Conservation (phyloP, 2,329 filamentous ascomycete genomes). For the Aspergillus sp. region DNA sequence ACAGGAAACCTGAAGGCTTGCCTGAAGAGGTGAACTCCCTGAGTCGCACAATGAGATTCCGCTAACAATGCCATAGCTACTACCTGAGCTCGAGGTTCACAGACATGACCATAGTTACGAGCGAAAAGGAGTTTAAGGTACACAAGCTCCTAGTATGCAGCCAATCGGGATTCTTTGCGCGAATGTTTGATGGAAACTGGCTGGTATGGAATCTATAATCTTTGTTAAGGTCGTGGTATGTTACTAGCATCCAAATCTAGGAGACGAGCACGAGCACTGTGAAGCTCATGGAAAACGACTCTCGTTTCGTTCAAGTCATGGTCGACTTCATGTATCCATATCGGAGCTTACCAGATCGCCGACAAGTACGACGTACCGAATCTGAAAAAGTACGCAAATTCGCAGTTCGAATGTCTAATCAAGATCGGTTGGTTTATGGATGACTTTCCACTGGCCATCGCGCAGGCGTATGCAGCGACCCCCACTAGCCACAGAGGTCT, state of each 20-base stretch:
- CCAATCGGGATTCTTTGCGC: slow-evolving; percentile 7
- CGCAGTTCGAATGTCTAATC: background rate
- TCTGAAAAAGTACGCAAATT: background rate
- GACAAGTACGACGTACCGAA: slow-evolving; percentile 11
- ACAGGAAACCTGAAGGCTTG: slow-evolving; percentile 1
- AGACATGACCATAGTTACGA: slow-evolving; percentile 5
- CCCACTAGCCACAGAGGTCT: slow-evolving; percentile 1
- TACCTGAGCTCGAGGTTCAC: slow-evolving; percentile 8
- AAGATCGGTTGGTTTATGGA: slow-evolving; percentile 3
- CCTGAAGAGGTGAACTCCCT: background rate
- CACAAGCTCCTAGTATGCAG: slow-evolving; percentile 4
- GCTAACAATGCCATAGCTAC: slow-evolving; percentile 1
- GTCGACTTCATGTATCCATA: slow-evolving; percentile 10
- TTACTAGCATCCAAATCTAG: background rate
- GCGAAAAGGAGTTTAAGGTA: background rate
- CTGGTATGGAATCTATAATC: background rate
- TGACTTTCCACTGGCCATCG: background rate
- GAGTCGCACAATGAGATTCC: background rate
- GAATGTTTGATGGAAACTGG: slow-evolving; percentile 8
- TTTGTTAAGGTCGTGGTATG: background rate
- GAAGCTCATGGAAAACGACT: background rate
- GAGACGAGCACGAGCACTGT: background rate
- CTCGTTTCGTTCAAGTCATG: background rate
- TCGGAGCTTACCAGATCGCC: slow-evolving; percentile 2
- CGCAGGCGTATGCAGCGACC: background rate